Conservation (phyloP, 179 eudicot genomes). For the Patellifolia procumbens region DNA sequence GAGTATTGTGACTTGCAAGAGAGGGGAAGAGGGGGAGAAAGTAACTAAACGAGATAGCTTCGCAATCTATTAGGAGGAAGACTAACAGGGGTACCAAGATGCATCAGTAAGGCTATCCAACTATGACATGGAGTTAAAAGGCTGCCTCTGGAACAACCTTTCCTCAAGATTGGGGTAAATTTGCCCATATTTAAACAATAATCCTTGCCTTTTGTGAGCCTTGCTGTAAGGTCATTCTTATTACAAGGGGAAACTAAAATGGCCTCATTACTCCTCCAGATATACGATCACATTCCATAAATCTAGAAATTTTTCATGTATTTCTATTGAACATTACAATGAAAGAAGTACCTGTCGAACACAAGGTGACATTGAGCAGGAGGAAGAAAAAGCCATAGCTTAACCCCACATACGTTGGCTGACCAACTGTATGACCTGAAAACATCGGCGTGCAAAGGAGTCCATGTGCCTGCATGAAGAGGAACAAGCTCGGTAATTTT, state of each 20-base stretch:
- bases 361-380: conserved; percentile 79
- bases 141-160: background rate
- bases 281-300: conserved; percentile 12
- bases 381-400: conserved; percentile 84
- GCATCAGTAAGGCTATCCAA: background rate
- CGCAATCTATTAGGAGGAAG: background rate
- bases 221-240: background rate
- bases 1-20: too few species aligned
- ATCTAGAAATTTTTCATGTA: background rate
- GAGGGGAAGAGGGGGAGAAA: background rate
- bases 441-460: conserved; percentile 98
- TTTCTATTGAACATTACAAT: background rate
- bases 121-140: background rate
- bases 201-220: background rate
- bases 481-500: conserved; percentile 6
- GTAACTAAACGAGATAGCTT: background rate
- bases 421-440: conserved; percentile 99
- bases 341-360: conserved; percentile 71
- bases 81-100: background rate
- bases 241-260: background rate
- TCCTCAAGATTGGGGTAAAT: background rate
- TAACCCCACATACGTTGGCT: conserved; percentile 92
- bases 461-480: conserved; percentile 88
- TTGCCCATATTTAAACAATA: background rate
- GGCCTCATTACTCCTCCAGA: background rate